Evolutionary conservation across 2,329 filamentous ascomycete species (phyloP).

Genomic region (Apiospora saccharicola): DNA sequence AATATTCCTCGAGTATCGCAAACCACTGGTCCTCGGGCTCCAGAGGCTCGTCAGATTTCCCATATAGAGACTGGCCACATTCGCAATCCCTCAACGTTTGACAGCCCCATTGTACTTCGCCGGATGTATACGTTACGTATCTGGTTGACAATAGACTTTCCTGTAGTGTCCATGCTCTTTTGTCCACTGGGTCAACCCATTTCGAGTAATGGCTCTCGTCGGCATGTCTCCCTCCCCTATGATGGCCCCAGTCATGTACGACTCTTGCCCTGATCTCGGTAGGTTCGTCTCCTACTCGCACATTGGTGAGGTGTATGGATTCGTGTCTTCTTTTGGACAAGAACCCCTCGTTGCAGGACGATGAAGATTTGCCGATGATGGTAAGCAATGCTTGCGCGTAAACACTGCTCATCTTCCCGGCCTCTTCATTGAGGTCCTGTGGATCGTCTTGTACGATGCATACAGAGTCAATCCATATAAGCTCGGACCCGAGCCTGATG

Average conservation of each 20-base stretch:
- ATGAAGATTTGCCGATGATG: conserved; percentile 26
- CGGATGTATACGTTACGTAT: conserved; percentile 24
- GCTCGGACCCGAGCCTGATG: conserved; percentile 12
- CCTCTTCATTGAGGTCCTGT: conserved; percentile 23
- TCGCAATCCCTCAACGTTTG: conserved; percentile 20
- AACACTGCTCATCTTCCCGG: conserved; percentile 31
- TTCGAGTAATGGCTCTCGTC: background rate
- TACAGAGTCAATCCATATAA: conserved; percentile 31
- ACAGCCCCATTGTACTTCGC: conserved; percentile 27
- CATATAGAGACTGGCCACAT: conserved; percentile 22
- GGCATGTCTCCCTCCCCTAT: background rate
- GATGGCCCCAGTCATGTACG: conserved; percentile 24
- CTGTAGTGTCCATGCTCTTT: conserved; percentile 25
- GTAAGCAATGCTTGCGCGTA: conserved; percentile 32
- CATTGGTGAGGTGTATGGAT: background rate
- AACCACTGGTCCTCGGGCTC: conserved; percentile 23
- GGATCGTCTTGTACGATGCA: conserved; percentile 32
- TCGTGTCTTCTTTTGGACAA: background rate
- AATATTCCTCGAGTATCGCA: conserved; percentile 10
- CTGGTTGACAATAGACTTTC: conserved; percentile 20
- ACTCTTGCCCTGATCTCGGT: background rate
- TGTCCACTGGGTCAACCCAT: conserved; percentile 23
- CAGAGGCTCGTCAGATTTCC: background rate
- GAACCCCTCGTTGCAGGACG: conserved; percentile 22
- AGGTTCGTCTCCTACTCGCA: background rate